These are phyloP conservation scores for Epicoccum sorghinum DNA, from an alignment of 2,329 filamentous ascomycete genomes.

Conservation along the genomic window DNA sequence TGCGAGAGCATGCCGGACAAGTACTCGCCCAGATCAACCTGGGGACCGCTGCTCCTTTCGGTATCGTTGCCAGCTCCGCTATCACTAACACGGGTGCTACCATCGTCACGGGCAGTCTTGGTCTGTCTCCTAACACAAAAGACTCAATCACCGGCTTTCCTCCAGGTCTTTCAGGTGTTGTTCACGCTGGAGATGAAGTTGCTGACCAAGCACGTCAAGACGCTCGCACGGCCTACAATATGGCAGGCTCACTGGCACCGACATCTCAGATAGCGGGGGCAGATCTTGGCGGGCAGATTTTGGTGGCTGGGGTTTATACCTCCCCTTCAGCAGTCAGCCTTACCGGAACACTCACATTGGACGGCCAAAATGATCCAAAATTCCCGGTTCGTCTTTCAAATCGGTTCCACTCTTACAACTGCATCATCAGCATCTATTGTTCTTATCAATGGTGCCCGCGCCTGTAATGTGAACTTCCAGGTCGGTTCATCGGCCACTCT, in stretches of 20 bases:
- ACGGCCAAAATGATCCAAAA: conserved; percentile 17
- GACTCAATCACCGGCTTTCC: neutral
- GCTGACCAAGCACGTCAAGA: neutral
- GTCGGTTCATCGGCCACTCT: conserved; percentile 18
- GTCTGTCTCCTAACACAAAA: neutral
- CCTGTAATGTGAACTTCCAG: conserved; percentile 21
- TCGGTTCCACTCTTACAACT: conserved; percentile 16
- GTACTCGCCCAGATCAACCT: neutral
- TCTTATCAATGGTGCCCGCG: conserved; percentile 18
- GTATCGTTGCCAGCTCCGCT: neutral
- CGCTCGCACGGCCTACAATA: neutral
- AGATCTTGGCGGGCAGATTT: neutral
- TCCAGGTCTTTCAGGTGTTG: neutral
- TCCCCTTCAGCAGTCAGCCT: conserved; percentile 3
- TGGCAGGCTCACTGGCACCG: neutral
- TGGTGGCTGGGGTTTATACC: neutral
- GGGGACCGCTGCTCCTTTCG: neutral
- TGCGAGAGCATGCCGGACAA: neutral
- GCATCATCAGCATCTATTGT: conserved; percentile 10
- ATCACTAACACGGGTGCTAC: neutral
- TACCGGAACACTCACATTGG: conserved; percentile 16
- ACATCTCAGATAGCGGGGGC: neutral
- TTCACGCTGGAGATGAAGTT: neutral
- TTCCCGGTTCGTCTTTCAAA: conserved; percentile 19
- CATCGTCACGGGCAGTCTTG: neutral